These are phyloP conservation scores for Pleurozium schreberi DNA, from an alignment of 225 moss, liverwort and hornwort species.

Conservation along the genomic window DNA sequence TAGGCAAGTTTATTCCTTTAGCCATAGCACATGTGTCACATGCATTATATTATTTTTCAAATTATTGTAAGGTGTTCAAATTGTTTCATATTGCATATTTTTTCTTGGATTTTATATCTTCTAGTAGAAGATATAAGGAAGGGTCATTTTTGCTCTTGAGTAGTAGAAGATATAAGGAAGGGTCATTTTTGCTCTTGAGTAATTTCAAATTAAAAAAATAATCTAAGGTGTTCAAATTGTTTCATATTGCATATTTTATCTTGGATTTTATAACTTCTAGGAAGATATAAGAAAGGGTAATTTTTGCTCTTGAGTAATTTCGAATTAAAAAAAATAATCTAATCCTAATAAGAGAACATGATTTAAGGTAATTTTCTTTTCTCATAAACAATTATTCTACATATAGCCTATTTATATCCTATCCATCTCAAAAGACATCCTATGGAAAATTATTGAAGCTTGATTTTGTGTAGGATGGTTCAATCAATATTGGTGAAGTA, in stretches of 20 bases:
- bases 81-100: neutral
- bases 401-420: neutral
- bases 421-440: neutral
- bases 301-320: too few relatives aligned
- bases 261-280: neutral
- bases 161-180: too few relatives aligned
- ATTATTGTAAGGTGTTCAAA: neutral
- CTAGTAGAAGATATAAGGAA: too few relatives aligned
- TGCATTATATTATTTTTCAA: neutral
- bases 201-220: too few relatives aligned
- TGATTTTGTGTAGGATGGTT: neutral
- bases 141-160: neutral
- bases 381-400: neutral
- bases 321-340: too few relatives aligned
- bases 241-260: neutral
- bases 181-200: too few relatives aligned
- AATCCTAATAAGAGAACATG: neutral
- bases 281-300: fast-evolving
- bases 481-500: neutral
- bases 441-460: neutral
- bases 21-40: too few relatives aligned
- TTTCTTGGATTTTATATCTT: neutral
- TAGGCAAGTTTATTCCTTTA: neutral
- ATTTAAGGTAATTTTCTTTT: too few relatives aligned
- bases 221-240: neutral